Evolutionary conservation across 2,329 filamentous ascomycete species (phyloP), one percentile per base, ranked within the genome.

Genomic region (Neoscytalidium dimidiatum): DNA sequence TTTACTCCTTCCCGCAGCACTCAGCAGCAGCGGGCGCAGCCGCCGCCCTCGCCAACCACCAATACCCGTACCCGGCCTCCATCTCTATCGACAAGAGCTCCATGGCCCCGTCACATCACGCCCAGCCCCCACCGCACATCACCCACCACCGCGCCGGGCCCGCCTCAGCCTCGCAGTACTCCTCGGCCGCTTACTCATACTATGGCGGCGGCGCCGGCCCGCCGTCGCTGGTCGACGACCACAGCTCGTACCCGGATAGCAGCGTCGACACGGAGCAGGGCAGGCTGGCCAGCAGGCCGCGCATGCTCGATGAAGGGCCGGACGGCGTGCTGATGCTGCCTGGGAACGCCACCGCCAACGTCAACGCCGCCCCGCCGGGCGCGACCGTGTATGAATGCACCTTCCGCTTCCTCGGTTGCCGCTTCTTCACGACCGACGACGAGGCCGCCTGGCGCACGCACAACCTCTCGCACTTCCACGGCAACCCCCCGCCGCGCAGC

Each of bases 401-500:
- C 2, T 77, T 77, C 65, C 72, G 70, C 72, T 77, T 76, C 67
- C 68, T 77, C 7, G 68, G 65, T 61, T 77, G 75, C 67, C 19
- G 14, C 4, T 72, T 72, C 68, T 51, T 70, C 29, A 71, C 69
- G 1, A 19, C 28, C 41, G 62, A 70, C 66, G 29, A 52, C 28
- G 68, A 71, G 2, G 28, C 8, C 41, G 71, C 75, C 19, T 77
- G 75, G 75, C 60, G 67, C 17, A 69, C 58, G 3, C 75, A 77
- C 67, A 75, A 73, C 65, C 62, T 72, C 3, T 64, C 65, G n/a
- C 75, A 77, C 66, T 76, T 76, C 65, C 69, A 69, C n/a, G 71
- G 72, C 61, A 68, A 75, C 53, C 67, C 72, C 28, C 75, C 75
- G 1, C 75, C 75, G 1, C 68, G 66, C 51, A 68, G 66, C 1